Conservation (phyloP, 306 rosid genomes). For the Sphenostylis stenocarpa region DNA sequence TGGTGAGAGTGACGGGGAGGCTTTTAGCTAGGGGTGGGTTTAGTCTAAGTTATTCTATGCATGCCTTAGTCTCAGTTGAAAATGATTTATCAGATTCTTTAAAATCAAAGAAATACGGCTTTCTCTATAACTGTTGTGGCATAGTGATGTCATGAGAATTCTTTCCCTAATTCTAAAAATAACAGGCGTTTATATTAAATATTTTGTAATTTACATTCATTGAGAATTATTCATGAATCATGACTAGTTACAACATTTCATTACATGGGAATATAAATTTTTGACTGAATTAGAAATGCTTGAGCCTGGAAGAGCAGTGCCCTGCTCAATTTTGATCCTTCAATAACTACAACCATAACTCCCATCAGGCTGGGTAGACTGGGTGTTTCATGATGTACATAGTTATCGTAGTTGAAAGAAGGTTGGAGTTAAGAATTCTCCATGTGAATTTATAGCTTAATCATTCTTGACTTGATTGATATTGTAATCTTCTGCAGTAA, state of each 20-base stretch:
- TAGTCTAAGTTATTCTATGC: neutral
- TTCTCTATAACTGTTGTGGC: neutral
- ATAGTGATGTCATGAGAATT: neutral
- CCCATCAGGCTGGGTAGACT: conserved; percentile 9
- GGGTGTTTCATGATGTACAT: neutral
- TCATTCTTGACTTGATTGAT: conserved; percentile 1
- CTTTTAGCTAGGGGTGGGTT: neutral
- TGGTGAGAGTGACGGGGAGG: neutral
- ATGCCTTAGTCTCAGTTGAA: neutral
- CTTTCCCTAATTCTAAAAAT: neutral
- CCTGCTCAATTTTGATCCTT: neutral
- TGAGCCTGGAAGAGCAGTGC: neutral
- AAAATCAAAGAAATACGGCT: neutral
- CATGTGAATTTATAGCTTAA: neutral
- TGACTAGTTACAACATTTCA: neutral
- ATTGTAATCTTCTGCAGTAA: neutral
- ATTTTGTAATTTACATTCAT: neutral
- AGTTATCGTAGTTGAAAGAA: neutral
- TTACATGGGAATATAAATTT: neutral
- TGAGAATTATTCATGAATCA: neutral
- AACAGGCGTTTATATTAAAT: neutral
- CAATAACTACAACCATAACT: neutral
- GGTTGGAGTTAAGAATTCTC: neutral
- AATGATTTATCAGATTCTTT: conserved; percentile 5
- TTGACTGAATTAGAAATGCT: neutral